Conservation (phyloP, 1,139 yeast genomes). For the Kurtzmaniella quercitrusa region DNA sequence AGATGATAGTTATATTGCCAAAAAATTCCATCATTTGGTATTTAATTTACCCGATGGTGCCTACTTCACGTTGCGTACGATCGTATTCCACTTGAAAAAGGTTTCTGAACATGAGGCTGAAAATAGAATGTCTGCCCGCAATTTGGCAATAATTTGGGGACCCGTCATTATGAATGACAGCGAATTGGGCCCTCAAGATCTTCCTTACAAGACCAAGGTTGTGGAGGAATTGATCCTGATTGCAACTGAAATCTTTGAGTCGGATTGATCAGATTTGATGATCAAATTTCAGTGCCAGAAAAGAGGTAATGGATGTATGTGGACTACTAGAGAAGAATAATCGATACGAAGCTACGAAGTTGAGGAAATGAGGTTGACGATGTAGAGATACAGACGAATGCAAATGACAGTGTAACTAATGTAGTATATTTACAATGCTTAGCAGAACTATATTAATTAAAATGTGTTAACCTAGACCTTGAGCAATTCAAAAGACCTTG, state of each 20-base stretch:
- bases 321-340: not conserved
- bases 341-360: conserved; percentile 1
- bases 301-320: not conserved
- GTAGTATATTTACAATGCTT: not conserved
- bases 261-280: conserved; percentile 42
- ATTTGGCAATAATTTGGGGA: conserved; percentile 90
- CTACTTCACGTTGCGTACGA: conserved; percentile 82
- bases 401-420: not conserved
- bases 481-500: no score
- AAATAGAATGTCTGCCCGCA: conserved; percentile 79
- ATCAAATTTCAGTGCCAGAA: no score
- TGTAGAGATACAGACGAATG: not conserved
- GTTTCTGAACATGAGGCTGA: conserved; percentile 59
- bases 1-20: conserved; percentile 52
- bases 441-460: no score
- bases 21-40: conserved; percentile 80
- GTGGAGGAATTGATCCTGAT: conserved; percentile 80
- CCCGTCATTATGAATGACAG: conserved; percentile 74
- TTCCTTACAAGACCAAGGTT: conserved; percentile 75
- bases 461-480: no score
- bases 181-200: conserved; percentile 66
- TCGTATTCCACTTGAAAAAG: conserved; percentile 79
- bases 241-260: conserved; percentile 86
- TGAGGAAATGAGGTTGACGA: not conserved
- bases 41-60: conserved; percentile 92